A percentile compares a stretch with the other conserved stretches of the same genome.
Evolutionary conservation across 2,329 filamentous ascomycete species (phyloP).

Genomic region (Didymella pomorum): DNA sequence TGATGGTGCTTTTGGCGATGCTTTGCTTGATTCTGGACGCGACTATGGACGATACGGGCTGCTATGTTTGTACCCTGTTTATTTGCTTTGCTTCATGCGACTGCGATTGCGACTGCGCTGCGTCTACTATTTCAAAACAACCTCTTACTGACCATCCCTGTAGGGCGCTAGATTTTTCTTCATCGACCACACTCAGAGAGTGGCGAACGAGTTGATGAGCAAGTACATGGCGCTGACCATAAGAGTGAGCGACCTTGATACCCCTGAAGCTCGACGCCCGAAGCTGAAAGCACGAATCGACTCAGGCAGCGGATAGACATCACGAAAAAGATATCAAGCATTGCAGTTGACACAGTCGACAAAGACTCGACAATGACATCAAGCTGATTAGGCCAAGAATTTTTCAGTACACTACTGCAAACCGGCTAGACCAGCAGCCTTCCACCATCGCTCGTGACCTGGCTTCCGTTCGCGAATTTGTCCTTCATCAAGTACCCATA

Average conservation of each 20-base stretch:
- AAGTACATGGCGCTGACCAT: slow-evolving; percentile 13
- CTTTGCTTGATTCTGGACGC: slow-evolving; percentile 4
- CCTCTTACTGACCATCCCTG: neutral
- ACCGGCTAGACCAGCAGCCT: slow-evolving; percentile 31
- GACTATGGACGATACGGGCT: neutral
- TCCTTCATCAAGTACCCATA: slow-evolving; percentile 58
- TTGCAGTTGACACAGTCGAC: neutral
- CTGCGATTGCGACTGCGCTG: slow-evolving; percentile 4
- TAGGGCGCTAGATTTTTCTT: slow-evolving; percentile 4
- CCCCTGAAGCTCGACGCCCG: neutral
- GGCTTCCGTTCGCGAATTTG: slow-evolving; percentile 49
- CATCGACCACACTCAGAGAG: neutral
- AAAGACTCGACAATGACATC: neutral
- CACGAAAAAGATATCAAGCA: neutral
- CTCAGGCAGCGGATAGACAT: slow-evolving; percentile 5
- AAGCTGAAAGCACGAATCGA: neutral
- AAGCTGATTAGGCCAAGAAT: neutral
- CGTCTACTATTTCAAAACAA: neutral
- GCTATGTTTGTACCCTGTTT: slow-evolving; percentile 21
- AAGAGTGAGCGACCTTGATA: slow-evolving; percentile 4
- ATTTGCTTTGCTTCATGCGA: slow-evolving; percentile 9
- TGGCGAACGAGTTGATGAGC: slow-evolving; percentile 16
- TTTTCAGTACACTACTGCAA: neutral
- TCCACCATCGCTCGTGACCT: slow-evolving; percentile 50
- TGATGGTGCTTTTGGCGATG: slow-evolving; percentile 8